Conservation (phyloP, 345 rosid species). For the Sapria himalayana region DNA sequence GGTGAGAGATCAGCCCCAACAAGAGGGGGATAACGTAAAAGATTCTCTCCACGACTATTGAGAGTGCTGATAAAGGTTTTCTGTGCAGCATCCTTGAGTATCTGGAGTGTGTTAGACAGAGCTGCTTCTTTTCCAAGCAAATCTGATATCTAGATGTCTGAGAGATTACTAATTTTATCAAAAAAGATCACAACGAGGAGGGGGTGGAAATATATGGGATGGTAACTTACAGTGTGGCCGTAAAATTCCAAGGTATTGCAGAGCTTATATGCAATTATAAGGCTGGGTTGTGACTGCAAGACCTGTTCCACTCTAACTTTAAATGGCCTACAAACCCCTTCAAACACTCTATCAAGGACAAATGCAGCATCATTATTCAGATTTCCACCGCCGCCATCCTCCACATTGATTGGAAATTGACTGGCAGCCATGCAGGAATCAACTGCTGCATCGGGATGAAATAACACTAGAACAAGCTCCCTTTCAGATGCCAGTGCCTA, state of each 20-base stretch:
- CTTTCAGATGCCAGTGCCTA: constrained; percentile 98
- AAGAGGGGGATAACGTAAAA: constrained; percentile 88
- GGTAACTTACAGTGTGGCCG: constrained; percentile 61
- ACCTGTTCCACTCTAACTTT: constrained; percentile 99
- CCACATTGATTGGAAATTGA: constrained; percentile 22
- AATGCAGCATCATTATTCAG: constrained; percentile 57
- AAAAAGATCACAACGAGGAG: no score
- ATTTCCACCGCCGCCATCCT: constrained; percentile 44
- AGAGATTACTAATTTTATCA: not conserved
- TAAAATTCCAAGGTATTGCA: constrained; percentile 83
- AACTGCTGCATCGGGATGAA: constrained; percentile 51
- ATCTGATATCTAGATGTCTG: constrained; percentile 48
- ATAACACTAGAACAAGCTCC: constrained; percentile 67
- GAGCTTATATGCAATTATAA: constrained; percentile 71
- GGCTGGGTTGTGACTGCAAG: constrained; percentile 89
- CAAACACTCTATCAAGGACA: constrained; percentile 92
- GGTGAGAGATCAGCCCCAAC: constrained; percentile 87
- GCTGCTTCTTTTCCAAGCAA: constrained; percentile 79
- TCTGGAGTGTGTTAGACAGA: constrained; percentile 66
- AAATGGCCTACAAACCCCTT: constrained; percentile 98
- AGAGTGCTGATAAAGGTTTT: constrained; percentile 82
- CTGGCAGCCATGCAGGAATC: constrained; percentile 38
- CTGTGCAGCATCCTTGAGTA: constrained; percentile 78
- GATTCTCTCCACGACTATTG: constrained; percentile 83
- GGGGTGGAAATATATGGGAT: no score